Base-by-base conservation (phyloP, 192 early-diverging fungal species). In the Phycomyces nitens region DNA sequence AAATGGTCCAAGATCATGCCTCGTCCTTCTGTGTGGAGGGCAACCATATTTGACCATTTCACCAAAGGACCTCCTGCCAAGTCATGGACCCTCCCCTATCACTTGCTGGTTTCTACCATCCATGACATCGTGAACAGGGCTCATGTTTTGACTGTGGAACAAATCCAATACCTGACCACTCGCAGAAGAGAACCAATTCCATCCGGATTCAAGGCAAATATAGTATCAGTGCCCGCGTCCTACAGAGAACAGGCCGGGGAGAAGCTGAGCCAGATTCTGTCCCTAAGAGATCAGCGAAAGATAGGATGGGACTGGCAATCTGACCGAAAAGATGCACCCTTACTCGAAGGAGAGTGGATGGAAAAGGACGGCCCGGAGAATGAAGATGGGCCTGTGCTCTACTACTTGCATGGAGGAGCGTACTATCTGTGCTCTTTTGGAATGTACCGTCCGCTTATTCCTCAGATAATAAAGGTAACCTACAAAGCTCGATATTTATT, bases 371-470 rank as follows among this genome's bases (percentile, higher is more conserved):
- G 18, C 6, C 14, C 26, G 10, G 24, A 69, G 21, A 26, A 23
- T 16, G 18, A n/a, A 3, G 70, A 70, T n/a, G 80, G 83, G 40
- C 72, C 74, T n/a, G 80, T 86, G 1, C 66, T 92, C 15, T 65
- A 94, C 49, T 90, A 89, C 57, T 65, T 88, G 42, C 93, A 94
- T 56, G 93, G 93, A 38, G 90, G 91, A 22, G 87, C 77, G 0
- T 91, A 87, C 65, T 74, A 84, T 21, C 23, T 76, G 0, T 73
- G 82, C 18, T 70, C 68, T 0, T 54, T 73, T 20, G 58, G 56
- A 0, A 64, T 68, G 0, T 74, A 85, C 66, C 73, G 84, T 10
- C 56, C 29, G 9, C 23, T 82, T 47, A 66, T 80, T 3, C 51
- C 65, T 22, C 44, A 71, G 0, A 52, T 92, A 49, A 77, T 89